Conservation (phyloP, 768 basidiomycete genomes). For the Pilatotrama ljubarskyi region DNA sequence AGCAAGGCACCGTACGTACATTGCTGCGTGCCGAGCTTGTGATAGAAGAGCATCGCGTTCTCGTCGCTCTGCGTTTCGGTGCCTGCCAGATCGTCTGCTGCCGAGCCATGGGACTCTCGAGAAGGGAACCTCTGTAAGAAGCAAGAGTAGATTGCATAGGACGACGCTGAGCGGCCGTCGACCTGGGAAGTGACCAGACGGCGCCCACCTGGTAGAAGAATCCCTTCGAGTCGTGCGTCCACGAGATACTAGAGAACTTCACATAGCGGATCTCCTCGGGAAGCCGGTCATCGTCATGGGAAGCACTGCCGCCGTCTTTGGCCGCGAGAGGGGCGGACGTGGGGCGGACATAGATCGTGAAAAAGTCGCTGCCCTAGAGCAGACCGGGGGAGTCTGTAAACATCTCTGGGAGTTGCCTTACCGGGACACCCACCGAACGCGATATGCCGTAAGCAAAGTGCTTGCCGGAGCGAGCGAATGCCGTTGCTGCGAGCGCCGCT, state of each 20-base stretch:
- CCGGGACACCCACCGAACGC: slow-evolving; percentile 50
- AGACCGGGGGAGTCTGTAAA: neutral
- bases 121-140: slow-evolving; percentile 54
- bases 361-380: slow-evolving; percentile 72
- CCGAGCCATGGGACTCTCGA: slow-evolving; percentile 44
- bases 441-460: slow-evolving; percentile 80
- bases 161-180: neutral
- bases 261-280: slow-evolving; percentile 70
- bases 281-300: slow-evolving; percentile 53
- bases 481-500: slow-evolving; percentile 55
- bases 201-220: slow-evolving; percentile 75
- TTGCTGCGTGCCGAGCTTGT: slow-evolving; percentile 69
- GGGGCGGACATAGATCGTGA: slow-evolving; percentile 65
- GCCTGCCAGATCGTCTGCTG: slow-evolving; percentile 51
- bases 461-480: slow-evolving; percentile 66
- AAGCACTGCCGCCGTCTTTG: slow-evolving; percentile 33
- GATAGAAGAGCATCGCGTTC: slow-evolving; percentile 78
- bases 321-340: slow-evolving; percentile 57
- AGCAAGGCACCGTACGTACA: slow-evolving; percentile 39
- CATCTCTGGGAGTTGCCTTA: neutral
- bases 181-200: neutral
- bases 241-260: slow-evolving; percentile 72
- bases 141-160: neutral
- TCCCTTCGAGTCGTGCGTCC: slow-evolving; percentile 78
- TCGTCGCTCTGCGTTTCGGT: slow-evolving; percentile 62